A percentile compares a stretch with the other conserved stretches of the same genome.
Conservation (phyloP, 2,329 filamentous ascomycete species). For the Cladorrhinum sp. region DNA sequence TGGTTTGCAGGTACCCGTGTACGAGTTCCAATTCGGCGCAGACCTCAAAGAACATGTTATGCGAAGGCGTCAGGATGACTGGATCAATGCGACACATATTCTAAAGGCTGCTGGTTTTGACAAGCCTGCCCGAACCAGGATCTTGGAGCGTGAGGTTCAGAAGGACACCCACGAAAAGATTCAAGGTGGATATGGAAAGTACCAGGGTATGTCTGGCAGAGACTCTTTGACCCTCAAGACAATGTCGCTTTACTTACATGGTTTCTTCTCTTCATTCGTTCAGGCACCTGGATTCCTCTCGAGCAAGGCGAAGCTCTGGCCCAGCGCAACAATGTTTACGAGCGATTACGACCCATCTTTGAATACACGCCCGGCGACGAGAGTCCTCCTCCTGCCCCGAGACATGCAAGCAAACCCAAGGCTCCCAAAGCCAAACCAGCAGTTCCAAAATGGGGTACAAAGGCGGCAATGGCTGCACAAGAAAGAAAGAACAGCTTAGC, state of each 20-base stretch:
- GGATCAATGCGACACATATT: slow-evolving; percentile 99
- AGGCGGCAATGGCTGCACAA: slow-evolving; percentile 23
- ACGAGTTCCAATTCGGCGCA: slow-evolving; percentile 81
- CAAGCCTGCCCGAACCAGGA: slow-evolving; percentile 91
- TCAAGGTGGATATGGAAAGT: slow-evolving; percentile 97
- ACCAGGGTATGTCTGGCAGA: slow-evolving; percentile 65
- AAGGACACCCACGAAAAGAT: slow-evolving; percentile 97
- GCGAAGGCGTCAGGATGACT: slow-evolving; percentile 88
- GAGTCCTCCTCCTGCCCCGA: slow-evolving; percentile 89
- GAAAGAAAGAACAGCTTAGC: slow-evolving; percentile 17
- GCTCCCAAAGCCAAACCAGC: slow-evolving; percentile 65
- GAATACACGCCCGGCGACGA: slow-evolving; percentile 80
- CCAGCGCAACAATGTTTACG: slow-evolving; percentile 79
- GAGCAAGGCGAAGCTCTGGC: slow-evolving; percentile 77
- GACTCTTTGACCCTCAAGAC: not conserved
- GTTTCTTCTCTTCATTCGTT: slow-evolving; percentile 8
- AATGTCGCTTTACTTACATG: slow-evolving; percentile 7
- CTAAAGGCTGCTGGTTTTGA: slow-evolving; percentile 96
- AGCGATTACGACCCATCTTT: slow-evolving; percentile 82
- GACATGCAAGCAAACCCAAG: slow-evolving; percentile 86
- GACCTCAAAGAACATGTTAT: slow-evolving; percentile 87
- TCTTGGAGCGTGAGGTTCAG: slow-evolving; percentile 93
- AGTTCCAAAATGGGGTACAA: slow-evolving; percentile 47
- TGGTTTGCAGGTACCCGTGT: slow-evolving; percentile 75
- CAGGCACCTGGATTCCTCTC: slow-evolving; percentile 94